Evolutionary conservation across 768 basidiomycete species (phyloP), one percentile per base, ranked within the genome.

Genomic region (Suillus spraguei): DNA sequence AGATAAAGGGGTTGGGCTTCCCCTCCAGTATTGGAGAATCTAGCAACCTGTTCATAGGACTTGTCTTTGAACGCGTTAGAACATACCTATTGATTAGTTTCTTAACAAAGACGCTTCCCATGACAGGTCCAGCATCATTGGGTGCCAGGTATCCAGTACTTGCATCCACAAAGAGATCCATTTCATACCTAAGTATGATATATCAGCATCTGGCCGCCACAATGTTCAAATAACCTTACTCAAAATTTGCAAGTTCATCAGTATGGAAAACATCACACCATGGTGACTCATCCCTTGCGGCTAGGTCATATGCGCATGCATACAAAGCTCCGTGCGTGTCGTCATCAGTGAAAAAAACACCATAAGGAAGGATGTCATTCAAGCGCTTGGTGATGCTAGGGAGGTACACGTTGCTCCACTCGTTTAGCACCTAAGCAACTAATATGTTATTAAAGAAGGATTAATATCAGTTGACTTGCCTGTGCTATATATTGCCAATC

Each of bases 251-350:
- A 44, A 81, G 69, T 65, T 82, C 81, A 28, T 54, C 61, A 16
- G 52, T 62, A 14, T 68, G 69, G 71, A 82, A 82, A 52, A 72
- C 74, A 42, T 65, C 67, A 63, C 78, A 82, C 81, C 79, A 81
- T 8, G 80, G 78, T 36, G 81, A 79, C 39, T 61, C 65, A 32
- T 71, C 71, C 54, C 68, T 68, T 22, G 75, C 72, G 9, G 79
- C 80, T 44, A 78, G 70, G 66, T 80, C 79, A 60, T 77, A 81
- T 44, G 79, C 78, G 54, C 78, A 79, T 17, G 77, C 79, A 65
- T 78, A 81, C 24, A 82, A 67, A 52, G 79, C 79, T 35, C 80
- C 80, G 60, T 78, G 74, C 16, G 74, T 70, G 64, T 80, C 72
- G 59, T 72, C 65, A n/a, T 70, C 64, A 33, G 74, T 74, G 20